These are phyloP conservation scores for Trebouxia sp. DNA, from an alignment of 139 green algal genomes.

Conservation along the genomic window DNA sequence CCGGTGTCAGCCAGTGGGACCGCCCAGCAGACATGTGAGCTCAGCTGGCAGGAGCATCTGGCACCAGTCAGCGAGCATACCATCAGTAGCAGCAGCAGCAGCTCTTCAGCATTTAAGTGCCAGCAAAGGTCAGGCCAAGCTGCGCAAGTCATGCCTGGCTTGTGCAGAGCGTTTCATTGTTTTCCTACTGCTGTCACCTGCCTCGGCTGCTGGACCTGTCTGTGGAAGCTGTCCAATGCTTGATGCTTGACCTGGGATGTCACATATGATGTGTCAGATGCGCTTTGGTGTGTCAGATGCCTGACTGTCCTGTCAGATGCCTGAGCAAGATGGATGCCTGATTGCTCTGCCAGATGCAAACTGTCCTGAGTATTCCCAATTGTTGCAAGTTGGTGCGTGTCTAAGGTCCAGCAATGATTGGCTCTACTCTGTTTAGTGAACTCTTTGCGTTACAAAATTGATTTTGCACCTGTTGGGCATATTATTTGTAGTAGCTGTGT, in stretches of 20 bases:
- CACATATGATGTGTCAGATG: slow-evolving; percentile 3
- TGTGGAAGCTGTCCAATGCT: neutral
- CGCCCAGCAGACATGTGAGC: slow-evolving; percentile 72
- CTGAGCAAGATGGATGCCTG: slow-evolving; percentile 11
- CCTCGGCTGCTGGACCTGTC: slow-evolving; percentile 12
- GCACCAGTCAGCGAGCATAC: neutral
- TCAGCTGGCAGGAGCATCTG: neutral
- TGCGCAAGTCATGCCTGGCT: slow-evolving; percentile 15
- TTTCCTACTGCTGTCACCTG: neutral
- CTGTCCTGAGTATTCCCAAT: neutral
- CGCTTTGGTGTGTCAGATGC: slow-evolving; percentile 13
- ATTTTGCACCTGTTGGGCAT: no score
- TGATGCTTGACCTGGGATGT: slow-evolving; percentile 19
- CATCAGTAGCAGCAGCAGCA: slow-evolving; percentile 10
- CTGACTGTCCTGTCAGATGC: neutral
- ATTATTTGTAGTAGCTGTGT: no score
- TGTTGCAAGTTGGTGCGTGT: neutral
- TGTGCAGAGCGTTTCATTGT: slow-evolving; percentile 7
- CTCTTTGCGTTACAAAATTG: neutral
- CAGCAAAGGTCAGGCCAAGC: slow-evolving; percentile 21
- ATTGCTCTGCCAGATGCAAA: slow-evolving; percentile 16
- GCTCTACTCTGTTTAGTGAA: no score
- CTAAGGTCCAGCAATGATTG: neutral
- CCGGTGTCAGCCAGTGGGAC: slow-evolving; percentile 89
- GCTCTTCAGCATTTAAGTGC: no score